phyloP scores from a whole-genome alignment of 1,284 basidiomycete genomes.

The Neonothopanus nambi region DNA sequence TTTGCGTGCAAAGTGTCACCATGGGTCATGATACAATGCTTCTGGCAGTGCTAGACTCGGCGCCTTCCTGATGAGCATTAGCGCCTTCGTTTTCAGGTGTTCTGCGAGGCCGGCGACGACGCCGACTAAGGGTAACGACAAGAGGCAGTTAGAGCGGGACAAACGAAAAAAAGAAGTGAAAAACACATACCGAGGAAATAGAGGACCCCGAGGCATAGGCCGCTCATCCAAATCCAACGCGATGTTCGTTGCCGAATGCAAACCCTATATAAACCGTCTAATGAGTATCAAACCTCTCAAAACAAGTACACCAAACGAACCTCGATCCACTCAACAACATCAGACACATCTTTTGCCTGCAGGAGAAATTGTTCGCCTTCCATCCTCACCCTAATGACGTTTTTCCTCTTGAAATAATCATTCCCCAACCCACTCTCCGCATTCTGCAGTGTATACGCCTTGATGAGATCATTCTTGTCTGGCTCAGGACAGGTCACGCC shows the following conservation, averaged over 20 bases:
- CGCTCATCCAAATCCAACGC: constrained; percentile 89
- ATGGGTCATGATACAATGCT: no score
- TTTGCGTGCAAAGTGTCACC: no score
- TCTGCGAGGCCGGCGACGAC: constrained; percentile 37
- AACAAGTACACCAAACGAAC: constrained; percentile 40
- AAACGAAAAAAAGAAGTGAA: constrained; percentile 2
- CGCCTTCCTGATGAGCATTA: not conserved
- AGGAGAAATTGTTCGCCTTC: constrained; percentile 97
- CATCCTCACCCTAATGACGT: constrained; percentile 91
- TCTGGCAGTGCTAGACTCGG: not conserved
- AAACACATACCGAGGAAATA: constrained; percentile 68
- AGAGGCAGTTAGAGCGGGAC: constrained; percentile 10
- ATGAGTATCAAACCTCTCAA: constrained; percentile 10
- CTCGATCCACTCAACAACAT: constrained; percentile 97
- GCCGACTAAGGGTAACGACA: constrained; percentile 26
- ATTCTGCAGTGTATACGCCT: constrained; percentile 81
- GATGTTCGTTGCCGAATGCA: constrained; percentile 94
- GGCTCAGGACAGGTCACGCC: constrained; percentile 29
- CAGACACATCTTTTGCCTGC: constrained; percentile 84
- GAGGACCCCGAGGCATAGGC: constrained; percentile 83
- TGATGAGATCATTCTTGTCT: constrained; percentile 49
- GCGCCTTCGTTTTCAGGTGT: not conserved
- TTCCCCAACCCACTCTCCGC: constrained; percentile 94
- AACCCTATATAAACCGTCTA: constrained; percentile 46
- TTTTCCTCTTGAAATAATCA: constrained; percentile 92